phyloP scores from a whole-genome alignment of 371 early-diverging fungal genomes.

The Entomophthora muscae region DNA sequence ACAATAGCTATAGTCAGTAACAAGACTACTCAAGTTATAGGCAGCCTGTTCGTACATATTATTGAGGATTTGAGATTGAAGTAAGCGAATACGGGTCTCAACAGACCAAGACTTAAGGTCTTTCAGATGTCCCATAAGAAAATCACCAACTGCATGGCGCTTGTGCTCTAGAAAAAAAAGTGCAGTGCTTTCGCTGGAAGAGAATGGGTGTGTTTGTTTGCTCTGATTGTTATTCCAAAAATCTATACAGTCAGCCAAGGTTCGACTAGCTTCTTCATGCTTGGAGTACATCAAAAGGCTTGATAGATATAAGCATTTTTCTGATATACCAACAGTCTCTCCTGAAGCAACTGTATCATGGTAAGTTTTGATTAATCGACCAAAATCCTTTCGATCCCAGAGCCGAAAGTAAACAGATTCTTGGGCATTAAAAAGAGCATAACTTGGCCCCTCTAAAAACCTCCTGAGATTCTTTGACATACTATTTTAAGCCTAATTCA shows the following conservation, averaged over 20 bases:
- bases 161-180: neutral
- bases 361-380: neutral
- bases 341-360: neutral
- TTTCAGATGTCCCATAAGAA: neutral
- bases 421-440: too few relatives aligned
- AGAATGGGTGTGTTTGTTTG: neutral
- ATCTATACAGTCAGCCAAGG: neutral
- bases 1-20: neutral
- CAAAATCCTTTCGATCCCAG: neutral
- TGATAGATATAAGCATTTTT: neutral
- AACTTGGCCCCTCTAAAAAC: too few relatives aligned
- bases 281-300: neutral
- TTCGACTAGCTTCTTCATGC: neutral
- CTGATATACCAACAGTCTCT: neutral
- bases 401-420: too few relatives aligned
- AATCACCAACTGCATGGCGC: neutral
- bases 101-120: neutral
- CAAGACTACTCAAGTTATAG: neutral
- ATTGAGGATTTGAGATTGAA: neutral
- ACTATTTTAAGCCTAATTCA: too few relatives aligned
- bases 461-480: too few relatives aligned
- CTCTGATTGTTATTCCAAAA: neutral
- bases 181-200: neutral
- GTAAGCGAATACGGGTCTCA: neutral
- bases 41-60: neutral